Evolutionary conservation across 805 yeast species (phyloP).

Genomic region (Starmerella asiatica): DNA sequence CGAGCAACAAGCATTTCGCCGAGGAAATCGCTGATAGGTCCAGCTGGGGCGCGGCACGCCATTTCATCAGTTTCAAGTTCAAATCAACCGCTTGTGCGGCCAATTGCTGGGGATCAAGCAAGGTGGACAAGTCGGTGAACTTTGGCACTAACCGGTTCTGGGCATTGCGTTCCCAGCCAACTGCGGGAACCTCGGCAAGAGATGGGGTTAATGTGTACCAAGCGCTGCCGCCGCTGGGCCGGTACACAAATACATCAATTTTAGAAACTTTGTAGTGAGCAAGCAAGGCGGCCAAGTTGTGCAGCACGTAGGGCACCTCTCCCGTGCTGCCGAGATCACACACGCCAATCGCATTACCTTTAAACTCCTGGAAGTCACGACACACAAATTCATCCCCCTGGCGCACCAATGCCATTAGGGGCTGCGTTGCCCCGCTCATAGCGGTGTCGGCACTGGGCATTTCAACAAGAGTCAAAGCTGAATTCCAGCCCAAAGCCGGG

Average conservation of each 20-base stretch:
- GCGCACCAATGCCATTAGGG: not conserved
- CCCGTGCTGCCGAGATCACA: conserved; percentile 23
- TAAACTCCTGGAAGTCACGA: no score
- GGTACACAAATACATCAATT: conserved; percentile 31
- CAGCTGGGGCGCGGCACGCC: conserved; percentile 82
- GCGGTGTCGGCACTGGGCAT: conserved; percentile 1
- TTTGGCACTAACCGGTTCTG: conserved; percentile 66
- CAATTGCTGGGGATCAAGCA: conserved; percentile 66
- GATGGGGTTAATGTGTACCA: conserved; percentile 20
- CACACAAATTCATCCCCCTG: not conserved
- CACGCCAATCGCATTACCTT: conserved; percentile 11
- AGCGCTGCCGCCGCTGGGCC: conserved; percentile 16
- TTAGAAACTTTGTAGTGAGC: conserved; percentile 26
- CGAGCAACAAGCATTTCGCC: conserved; percentile 63
- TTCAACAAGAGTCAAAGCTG: not conserved
- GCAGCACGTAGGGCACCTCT: conserved; percentile 32
- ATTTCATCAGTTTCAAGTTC: conserved; percentile 84
- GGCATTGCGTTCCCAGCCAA: conserved; percentile 86
- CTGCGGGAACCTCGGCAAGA: conserved; percentile 30
- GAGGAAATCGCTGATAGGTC: conserved; percentile 50
- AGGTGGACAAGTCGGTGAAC: conserved; percentile 63
- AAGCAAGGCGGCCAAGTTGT: conserved; percentile 44
- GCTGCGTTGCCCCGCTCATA: not conserved
- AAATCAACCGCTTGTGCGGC: conserved; percentile 89
- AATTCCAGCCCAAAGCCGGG: conserved; percentile 43